phyloP scores from a whole-genome alignment of 176 grass and related monocot species.

The Aegilops bicornis region DNA sequence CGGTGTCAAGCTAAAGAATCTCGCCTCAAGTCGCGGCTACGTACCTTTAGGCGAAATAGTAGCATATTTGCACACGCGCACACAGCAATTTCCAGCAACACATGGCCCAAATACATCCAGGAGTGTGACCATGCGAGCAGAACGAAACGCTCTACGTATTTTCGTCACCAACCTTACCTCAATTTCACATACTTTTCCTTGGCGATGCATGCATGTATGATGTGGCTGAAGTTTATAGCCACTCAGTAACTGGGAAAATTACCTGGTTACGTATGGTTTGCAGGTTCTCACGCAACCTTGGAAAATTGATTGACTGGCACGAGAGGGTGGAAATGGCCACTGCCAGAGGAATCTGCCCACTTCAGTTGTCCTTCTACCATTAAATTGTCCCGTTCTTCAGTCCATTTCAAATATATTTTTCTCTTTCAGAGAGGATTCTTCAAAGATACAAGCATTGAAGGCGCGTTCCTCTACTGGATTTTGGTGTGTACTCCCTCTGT shows the following conservation, averaged over 20 bases:
- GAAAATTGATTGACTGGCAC: not conserved
- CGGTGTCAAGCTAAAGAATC: not conserved
- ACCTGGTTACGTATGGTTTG: not conserved
- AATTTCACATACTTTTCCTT: not conserved
- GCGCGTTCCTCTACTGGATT: not conserved
- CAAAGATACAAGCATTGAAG: not conserved
- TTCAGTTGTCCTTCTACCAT: not conserved
- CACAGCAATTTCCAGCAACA: not conserved
- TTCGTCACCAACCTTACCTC: not conserved
- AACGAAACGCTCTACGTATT: not conserved
- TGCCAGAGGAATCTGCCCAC: not conserved
- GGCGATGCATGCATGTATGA: too few relatives aligned
- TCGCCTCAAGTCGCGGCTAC: not conserved
- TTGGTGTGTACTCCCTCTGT: too few relatives aligned
- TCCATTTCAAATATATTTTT: not conserved
- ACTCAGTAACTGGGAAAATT: not conserved
- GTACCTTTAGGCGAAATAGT: not conserved
- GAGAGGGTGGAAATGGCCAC: too few relatives aligned
- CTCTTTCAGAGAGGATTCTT: not conserved
- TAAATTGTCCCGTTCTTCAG: not conserved
- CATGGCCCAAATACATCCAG: conserved; percentile 23
- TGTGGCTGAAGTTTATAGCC: not conserved
- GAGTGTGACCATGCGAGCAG: not conserved
- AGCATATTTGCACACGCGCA: not conserved
- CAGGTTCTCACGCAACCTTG: not conserved